Base-by-base conservation (phyloP, 345 rosid species). In the Toxicodendron radicans region DNA sequence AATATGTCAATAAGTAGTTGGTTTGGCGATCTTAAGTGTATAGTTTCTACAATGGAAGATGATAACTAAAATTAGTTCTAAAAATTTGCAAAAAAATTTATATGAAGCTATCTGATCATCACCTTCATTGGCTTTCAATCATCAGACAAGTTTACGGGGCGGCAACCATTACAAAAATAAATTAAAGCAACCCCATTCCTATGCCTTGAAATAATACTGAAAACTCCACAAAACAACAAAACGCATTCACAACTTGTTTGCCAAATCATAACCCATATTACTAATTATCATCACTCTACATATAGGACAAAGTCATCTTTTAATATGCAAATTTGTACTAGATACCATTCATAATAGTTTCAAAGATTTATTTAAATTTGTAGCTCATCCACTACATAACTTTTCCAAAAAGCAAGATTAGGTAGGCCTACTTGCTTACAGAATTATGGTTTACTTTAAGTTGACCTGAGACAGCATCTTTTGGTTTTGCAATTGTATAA, bases 181-280 rank as follows among this genome's bases (percentile, higher is more conserved):
- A 58, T 27, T 27, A 27, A 27, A 41, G 43, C 21, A 14, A 71
- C 38, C 21, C 3, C 16, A 4, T 58, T 60, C 49, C 41, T 23
- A 13, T 46, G 38, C 20, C 58, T 59, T 46, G 41, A 48, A 71
- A 60, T 30, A 21, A 5, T 16, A 71, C 32, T 16, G 60, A 60
- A 71, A 5, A 1, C 32, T 33, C 60, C 32, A 68, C 30, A 52
- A 68, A 48, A 60, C 48, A 60, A 71, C 48, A 58, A 48, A 45
- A 60, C 4, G n/a, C 16, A 63, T 38, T 54, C 23, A 53, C 24
- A 33, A 73, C 33, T 52, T 32, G 76, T 18, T 52, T 73, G 70
- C 43, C 69, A 35, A 53, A 73, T 73, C 76, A 73, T 53, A 12
- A 18, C 33, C 76, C 69, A 73, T 64, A 53, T 33, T 2, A 10